Evolutionary conservation across 345 rosid genomes (phyloP).

Genomic region (Rhizophora apiculata): DNA sequence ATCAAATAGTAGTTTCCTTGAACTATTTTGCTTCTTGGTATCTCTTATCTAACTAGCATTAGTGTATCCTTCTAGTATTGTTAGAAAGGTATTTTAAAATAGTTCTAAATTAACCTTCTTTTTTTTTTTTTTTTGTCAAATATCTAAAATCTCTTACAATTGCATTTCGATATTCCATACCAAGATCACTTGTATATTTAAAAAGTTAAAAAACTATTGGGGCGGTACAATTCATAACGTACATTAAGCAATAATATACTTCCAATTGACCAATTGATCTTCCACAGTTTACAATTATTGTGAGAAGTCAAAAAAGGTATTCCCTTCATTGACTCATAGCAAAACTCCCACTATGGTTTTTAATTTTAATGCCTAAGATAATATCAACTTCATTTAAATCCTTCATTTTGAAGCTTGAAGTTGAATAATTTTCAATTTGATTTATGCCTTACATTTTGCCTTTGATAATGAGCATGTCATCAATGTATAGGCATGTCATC

Average conservation of each 20-base stretch:
- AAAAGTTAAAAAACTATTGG: too few species aligned
- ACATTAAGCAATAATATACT: too few species aligned
- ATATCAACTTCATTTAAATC: too few species aligned
- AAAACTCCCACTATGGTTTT: background rate
- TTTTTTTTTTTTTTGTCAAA: background rate
- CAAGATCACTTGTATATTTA: too few species aligned
- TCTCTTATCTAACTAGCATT: background rate
- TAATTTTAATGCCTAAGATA: background rate
- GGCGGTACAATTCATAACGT: too few species aligned
- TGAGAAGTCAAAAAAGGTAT: too few species aligned
- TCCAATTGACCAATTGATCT: too few species aligned
- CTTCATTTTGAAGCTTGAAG: too few species aligned
- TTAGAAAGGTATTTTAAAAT: background rate
- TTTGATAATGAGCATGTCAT: too few species aligned
- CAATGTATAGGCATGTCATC: background rate
- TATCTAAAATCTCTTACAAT: background rate
- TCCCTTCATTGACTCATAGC: background rate
- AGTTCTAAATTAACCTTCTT: background rate
- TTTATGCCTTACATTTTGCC: too few species aligned
- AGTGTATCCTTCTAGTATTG: background rate
- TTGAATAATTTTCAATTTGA: too few species aligned
- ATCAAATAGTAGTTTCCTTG: background rate
- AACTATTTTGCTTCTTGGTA: background rate
- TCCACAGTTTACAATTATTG: too few species aligned
- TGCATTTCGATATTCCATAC: background rate